phyloP scores from a whole-genome alignment of 2,329 filamentous ascomycete species.

The Septoria petroselini region DNA sequence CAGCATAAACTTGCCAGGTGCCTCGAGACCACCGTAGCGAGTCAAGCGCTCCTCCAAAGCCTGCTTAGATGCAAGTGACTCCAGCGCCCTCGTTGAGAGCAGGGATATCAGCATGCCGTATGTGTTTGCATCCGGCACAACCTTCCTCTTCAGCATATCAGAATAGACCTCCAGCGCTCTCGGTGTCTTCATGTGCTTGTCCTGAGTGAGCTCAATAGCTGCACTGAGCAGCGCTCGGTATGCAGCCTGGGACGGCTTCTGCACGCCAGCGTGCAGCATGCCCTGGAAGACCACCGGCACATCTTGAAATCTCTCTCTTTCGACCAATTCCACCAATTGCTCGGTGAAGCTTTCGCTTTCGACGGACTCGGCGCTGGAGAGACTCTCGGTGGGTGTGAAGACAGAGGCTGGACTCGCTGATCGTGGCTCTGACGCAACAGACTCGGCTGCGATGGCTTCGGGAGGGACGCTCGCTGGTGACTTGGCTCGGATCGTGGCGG shows the following conservation, averaged over 20 bases:
- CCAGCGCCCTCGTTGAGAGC: slow-evolving; percentile 74
- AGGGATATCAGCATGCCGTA: slow-evolving; percentile 85
- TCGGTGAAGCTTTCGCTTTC: slow-evolving; percentile 68
- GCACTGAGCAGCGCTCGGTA: slow-evolving; percentile 89
- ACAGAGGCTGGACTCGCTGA: slow-evolving; percentile 30
- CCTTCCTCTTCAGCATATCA: slow-evolving; percentile 86
- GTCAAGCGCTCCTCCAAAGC: slow-evolving; percentile 74
- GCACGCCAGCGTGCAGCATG: slow-evolving; percentile 77
- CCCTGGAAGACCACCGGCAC: slow-evolving; percentile 89
- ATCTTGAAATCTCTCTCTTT: slow-evolving; percentile 72
- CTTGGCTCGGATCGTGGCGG: slow-evolving; percentile 23
- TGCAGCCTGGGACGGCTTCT: slow-evolving; percentile 74
- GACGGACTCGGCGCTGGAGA: slow-evolving; percentile 57
- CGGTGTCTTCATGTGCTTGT: slow-evolving; percentile 78
- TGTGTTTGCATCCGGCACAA: slow-evolving; percentile 77
- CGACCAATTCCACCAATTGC: slow-evolving; percentile 71
- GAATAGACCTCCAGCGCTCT: slow-evolving; percentile 94
- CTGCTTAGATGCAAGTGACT: slow-evolving; percentile 70
- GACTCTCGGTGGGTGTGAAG: slow-evolving; percentile 30
- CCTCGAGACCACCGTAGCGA: slow-evolving; percentile 81
- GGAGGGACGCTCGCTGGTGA: slow-evolving; percentile 20
- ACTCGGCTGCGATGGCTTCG: slow-evolving; percentile 18
- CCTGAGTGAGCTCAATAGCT: slow-evolving; percentile 74
- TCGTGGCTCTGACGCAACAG: slow-evolving; percentile 26
- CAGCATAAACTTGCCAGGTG: slow-evolving; percentile 81